These are phyloP conservation scores for Penicillium sp. DNA, from an alignment of 2,329 filamentous ascomycete genomes.

Conservation along the genomic window DNA sequence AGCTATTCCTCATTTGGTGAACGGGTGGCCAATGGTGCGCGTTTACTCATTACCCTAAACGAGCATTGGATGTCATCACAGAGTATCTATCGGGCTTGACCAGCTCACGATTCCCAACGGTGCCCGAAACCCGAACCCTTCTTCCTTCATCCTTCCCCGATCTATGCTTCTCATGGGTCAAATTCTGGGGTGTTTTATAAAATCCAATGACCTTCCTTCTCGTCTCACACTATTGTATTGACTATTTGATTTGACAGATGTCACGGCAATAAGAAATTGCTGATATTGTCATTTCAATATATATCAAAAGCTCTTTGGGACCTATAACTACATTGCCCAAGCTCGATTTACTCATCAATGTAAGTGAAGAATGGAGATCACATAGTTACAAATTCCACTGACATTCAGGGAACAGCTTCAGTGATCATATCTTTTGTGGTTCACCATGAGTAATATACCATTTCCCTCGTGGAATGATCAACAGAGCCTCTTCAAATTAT, in stretches of 20 bases:
- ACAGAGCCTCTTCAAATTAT: slow-evolving; percentile 32
- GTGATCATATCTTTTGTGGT: background rate
- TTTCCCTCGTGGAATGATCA: slow-evolving; percentile 35
- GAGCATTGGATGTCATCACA: slow-evolving; percentile 18
- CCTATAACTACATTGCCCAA: background rate
- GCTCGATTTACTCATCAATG: background rate
- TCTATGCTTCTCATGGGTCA: slow-evolving; percentile 12
- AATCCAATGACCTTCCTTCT: slow-evolving; percentile 9
- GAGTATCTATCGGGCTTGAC: slow-evolving; percentile 11
- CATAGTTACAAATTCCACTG: background rate
- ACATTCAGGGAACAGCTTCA: slow-evolving; percentile 1
- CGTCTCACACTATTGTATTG: background rate
- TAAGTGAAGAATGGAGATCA: background rate
- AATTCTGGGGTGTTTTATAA: slow-evolving; percentile 15
- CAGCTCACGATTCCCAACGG: slow-evolving; percentile 5
- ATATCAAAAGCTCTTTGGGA: background rate
- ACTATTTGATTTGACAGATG: background rate
- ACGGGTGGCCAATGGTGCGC: slow-evolving; percentile 20
- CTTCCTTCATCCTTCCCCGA: slow-evolving; percentile 1
- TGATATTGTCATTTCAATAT: background rate
- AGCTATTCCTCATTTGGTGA: slow-evolving; percentile 3
- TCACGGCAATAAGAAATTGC: background rate
- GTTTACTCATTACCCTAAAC: slow-evolving; percentile 5
- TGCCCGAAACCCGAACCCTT: slow-evolving; percentile 2
- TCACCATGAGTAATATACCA: slow-evolving; percentile 31